These are phyloP conservation scores for Rhododendron molle DNA, from an alignment of 148 eudicot genomes.

Conservation along the genomic window DNA sequence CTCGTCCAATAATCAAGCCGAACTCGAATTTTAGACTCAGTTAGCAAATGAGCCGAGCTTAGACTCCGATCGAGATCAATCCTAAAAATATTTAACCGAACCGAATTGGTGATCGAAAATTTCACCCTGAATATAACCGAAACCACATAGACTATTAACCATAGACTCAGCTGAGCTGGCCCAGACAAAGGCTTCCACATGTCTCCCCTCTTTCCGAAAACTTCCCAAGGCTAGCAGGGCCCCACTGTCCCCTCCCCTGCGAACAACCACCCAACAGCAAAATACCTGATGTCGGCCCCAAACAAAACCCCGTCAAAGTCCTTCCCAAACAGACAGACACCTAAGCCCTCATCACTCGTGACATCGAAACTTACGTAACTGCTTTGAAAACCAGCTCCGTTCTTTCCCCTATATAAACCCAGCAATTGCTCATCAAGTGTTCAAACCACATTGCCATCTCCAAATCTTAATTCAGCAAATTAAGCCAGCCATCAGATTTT, in stretches of 20 bases:
- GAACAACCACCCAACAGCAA: background rate
- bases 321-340: background rate
- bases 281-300: background rate
- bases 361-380: background rate
- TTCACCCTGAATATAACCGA: too few relatives aligned
- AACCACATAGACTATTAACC: background rate
- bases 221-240: background rate
- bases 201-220: background rate
- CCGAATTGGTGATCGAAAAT: too few relatives aligned
- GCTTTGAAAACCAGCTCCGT: background rate
- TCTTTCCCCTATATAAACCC: background rate
- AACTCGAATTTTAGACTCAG: background rate
- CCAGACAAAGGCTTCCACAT: background rate
- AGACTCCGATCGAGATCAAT: too few relatives aligned
- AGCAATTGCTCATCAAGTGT: background rate
- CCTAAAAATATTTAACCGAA: too few relatives aligned
- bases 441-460: background rate
- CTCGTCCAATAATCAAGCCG: background rate
- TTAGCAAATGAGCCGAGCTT: background rate
- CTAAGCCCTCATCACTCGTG: background rate
- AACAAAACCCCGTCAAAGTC: background rate
- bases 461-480: background rate
- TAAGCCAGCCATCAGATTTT: background rate
- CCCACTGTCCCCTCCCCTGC: background rate
- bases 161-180: background rate